Conservation (phyloP, 176 grass and related monocot genomes). For the Lolium perenne region DNA sequence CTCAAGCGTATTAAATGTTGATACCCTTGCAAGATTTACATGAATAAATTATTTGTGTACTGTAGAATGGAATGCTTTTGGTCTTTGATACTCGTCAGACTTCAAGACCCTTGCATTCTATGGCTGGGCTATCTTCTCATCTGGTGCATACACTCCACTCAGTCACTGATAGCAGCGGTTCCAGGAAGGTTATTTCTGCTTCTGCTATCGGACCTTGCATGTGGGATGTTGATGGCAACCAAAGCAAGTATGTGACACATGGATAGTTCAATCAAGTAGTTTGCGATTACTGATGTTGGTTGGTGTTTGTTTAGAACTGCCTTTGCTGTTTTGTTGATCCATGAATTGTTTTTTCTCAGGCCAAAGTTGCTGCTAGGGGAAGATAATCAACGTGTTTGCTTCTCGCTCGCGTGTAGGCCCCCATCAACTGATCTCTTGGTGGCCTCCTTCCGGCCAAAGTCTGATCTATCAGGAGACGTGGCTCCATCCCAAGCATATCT, state of each 20-base stretch:
- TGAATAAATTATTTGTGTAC: neutral
- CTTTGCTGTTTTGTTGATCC: slow-evolving; percentile 13
- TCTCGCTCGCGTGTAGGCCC: slow-evolving; percentile 67
- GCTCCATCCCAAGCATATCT: slow-evolving; percentile 47
- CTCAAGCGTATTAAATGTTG: slow-evolving; percentile 35
- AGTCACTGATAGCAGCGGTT: slow-evolving; percentile 46
- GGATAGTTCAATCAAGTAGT: neutral
- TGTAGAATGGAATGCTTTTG: slow-evolving; percentile 75
- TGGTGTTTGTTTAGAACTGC: neutral
- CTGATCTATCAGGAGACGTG: slow-evolving; percentile 38
- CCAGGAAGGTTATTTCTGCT: slow-evolving; percentile 71
- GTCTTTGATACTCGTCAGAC: slow-evolving; percentile 77
- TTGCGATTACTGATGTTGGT: neutral
- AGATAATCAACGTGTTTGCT: slow-evolving; percentile 57
- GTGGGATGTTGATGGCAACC: slow-evolving; percentile 60
- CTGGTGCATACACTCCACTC: slow-evolving; percentile 79
- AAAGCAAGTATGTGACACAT: slow-evolving; percentile 49
- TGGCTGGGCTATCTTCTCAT: slow-evolving; percentile 58
- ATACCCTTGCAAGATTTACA: slow-evolving; percentile 26
- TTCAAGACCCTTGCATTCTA: slow-evolving; percentile 53
- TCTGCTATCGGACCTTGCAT: slow-evolving; percentile 77
- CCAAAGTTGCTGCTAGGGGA: slow-evolving; percentile 54
- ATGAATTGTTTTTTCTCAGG: slow-evolving; percentile 38
- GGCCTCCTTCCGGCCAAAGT: slow-evolving; percentile 78
- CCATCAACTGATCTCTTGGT: slow-evolving; percentile 52